Base-by-base conservation (phyloP, 73 alveolate species). In the Paramecium octaurelia region DNA sequence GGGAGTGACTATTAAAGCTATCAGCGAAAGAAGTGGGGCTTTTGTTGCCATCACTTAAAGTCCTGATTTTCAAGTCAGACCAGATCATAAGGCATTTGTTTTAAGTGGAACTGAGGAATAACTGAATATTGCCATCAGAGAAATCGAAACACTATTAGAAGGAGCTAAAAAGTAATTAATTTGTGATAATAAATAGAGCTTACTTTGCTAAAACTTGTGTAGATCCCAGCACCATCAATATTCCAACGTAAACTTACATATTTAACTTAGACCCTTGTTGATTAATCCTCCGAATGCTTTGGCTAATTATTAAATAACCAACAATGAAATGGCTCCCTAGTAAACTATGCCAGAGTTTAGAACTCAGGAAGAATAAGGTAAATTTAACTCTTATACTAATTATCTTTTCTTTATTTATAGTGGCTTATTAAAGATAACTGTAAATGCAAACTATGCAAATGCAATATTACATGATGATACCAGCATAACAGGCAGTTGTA, bases 1-100 rank as follows among this genome's bases (percentile, higher is more conserved):
- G 57, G 97, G 97, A 43, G 97, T 93, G 64, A 95, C 97, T 31
- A 95, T 95, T 0, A 95, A 95, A 93, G 71, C 93, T n/a, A 95
- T 95, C 12, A 95, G 94, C 84, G 97, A 95, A 88, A 77, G 94
- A 31, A 95, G 96, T 20, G 94, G 94, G 35, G 90, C 96, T 44
- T 93, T 86, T 31, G 95, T 95, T 57, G 94, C 86, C 58, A 95
- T 95, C 11, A 95, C 96, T 7, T 88, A 95, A 85, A 31, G 50
- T 23, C 91, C 91, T 31, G 91, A 80, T 34, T 80, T 44, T 80
- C 16, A 59, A 31, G 91, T 80, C 1, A 80, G 91, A 80, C 91
- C 91, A 31, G 91, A 80, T 48, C 91, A 80, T 18, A 80, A 80
- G 27, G 91, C 91, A 23, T 80, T 80, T 80, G 91, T 80, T 24